Percentiles rank a stretch among this genome's conserved stretches.
These are phyloP conservation scores for Orobanche coerulescens DNA, from an alignment of 257 asterid species.

Conservation along the genomic window DNA sequence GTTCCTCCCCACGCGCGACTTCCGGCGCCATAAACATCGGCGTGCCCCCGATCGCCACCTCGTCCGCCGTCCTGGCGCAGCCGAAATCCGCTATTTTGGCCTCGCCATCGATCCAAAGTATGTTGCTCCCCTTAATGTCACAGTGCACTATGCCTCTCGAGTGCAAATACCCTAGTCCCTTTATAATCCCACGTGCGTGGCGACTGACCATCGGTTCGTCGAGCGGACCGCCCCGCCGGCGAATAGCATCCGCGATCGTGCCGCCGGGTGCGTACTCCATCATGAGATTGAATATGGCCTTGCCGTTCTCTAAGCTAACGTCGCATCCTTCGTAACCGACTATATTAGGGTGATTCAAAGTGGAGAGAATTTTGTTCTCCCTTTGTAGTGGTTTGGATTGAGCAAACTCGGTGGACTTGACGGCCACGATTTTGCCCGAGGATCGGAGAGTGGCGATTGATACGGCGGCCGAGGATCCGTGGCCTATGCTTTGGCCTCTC, in stretches of 20 bases:
- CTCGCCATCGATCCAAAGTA: slow-evolving; percentile 33
- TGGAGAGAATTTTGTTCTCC: slow-evolving; percentile 44
- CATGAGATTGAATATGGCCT: slow-evolving; percentile 38
- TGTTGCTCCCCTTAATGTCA: slow-evolving; percentile 65
- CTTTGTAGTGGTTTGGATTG: slow-evolving; percentile 36
- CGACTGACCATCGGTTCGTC: slow-evolving; percentile 30
- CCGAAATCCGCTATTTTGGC: slow-evolving; percentile 68
- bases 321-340: slow-evolving; percentile 48
- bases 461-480: slow-evolving; percentile 67
- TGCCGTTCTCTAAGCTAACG: slow-evolving; percentile 31
- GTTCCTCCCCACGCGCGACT: slow-evolving; percentile 60
- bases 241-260: slow-evolving; percentile 30
- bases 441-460: slow-evolving; percentile 30
- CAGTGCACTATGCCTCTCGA: slow-evolving; percentile 66
- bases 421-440: slow-evolving; percentile 44
- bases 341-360: slow-evolving; percentile 30
- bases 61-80: slow-evolving; percentile 40
- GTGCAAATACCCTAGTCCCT: slow-evolving; percentile 56
- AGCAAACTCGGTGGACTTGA: slow-evolving; percentile 50
- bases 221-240: slow-evolving; percentile 27
- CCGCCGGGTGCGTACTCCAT: slow-evolving; percentile 51
- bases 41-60: slow-evolving; percentile 43
- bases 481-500: slow-evolving; percentile 61
- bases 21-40: slow-evolving; percentile 89
- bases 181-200: slow-evolving; percentile 34